phyloP scores from a whole-genome alignment of 2,329 filamentous ascomycete genomes.

The Phaeophleospora eucalypticola region DNA sequence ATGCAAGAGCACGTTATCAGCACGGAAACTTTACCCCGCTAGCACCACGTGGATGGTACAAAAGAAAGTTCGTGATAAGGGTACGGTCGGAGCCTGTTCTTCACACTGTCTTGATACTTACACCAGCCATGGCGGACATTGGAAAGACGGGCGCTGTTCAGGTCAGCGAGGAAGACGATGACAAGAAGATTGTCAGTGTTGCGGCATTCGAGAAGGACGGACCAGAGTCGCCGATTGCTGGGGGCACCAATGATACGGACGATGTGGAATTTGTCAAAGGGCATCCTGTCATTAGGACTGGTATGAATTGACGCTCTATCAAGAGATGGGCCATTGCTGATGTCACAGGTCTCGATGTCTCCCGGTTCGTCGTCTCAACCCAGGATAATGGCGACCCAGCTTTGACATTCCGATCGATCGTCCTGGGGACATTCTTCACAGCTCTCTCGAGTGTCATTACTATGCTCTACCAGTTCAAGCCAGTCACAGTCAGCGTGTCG shows the following conservation, averaged over 20 bases:
- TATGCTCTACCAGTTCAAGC: constrained; percentile 14
- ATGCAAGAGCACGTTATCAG: too few species aligned
- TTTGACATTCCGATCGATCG: constrained; percentile 12
- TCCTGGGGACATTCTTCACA: constrained; percentile 10
- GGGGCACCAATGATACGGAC: neutral
- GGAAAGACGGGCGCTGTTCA: neutral
- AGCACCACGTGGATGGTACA: too few species aligned
- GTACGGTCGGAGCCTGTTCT: too few species aligned
- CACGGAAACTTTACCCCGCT: too few species aligned
- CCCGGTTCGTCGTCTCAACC: constrained; percentile 11
- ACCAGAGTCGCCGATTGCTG: neutral
- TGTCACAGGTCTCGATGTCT: constrained; percentile 11
- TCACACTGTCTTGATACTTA: neutral
- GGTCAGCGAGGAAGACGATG: neutral
- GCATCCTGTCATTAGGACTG: constrained; percentile 6
- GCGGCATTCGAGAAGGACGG: neutral
- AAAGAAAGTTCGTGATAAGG: too few species aligned
- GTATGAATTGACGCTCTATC: neutral
- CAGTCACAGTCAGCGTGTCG: constrained; percentile 10
- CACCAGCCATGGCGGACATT: neutral
- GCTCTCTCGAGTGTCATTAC: constrained; percentile 12
- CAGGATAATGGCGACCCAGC: constrained; percentile 13
- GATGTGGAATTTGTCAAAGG: constrained; percentile 2
- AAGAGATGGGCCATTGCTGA: neutral
- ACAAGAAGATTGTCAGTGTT: neutral